Evolutionary conservation across 73 alveolate genomes (phyloP), one percentile per base, ranked within the genome.

Genomic region (Halteria grandinella): DNA sequence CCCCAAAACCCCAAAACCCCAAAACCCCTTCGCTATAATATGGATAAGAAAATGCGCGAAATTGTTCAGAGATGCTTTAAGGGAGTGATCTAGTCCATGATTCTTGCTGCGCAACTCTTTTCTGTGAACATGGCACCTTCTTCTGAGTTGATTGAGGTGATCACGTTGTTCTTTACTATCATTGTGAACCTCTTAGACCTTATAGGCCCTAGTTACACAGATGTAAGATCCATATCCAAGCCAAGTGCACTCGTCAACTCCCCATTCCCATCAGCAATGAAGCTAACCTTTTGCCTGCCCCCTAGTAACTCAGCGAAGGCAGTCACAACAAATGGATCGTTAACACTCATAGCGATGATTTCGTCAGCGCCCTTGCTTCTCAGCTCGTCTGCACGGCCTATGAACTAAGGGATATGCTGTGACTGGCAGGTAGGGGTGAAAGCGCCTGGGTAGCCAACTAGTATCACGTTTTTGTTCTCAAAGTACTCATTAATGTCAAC

Each of bases 381-480:
- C 52, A 85, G 57, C 39, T 64, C 71, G 18, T 63, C 82, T 0
- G 90, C 60, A 34, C 39, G 47, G 48, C 53, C 62, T 15, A 85
- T 78, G 78, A 54, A 85, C 37, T 69, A 66, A 5, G 93, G 83
- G 52, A 85, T 29, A 52, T 85, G 93, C 53, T 47, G 52, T 66
- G 69, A 63, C 52, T 57, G 47, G 86, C 93, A 85, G 11, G 93
- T 78, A 24, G 93, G 93, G 47, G 93, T 85, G 77, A 78, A 85
- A 48, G 90, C 89, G 0, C 93, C 93, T 0, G 93, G 93, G 49
- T 74, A 85, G 0, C 87, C 89, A 29, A 85, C 54, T 28, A 85
- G 55, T 24, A 85, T 86, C 39, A 85, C 93, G 52, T 79, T 63
- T 57, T 78, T 85, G 43, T 72, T 77, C 43, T 49, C 54, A 0